Evolutionary conservation across 495 filamentous ascomycete species (phyloP), one percentile per base, ranked within the genome.

Genomic region (Lasiosphaeria hispida): DNA sequence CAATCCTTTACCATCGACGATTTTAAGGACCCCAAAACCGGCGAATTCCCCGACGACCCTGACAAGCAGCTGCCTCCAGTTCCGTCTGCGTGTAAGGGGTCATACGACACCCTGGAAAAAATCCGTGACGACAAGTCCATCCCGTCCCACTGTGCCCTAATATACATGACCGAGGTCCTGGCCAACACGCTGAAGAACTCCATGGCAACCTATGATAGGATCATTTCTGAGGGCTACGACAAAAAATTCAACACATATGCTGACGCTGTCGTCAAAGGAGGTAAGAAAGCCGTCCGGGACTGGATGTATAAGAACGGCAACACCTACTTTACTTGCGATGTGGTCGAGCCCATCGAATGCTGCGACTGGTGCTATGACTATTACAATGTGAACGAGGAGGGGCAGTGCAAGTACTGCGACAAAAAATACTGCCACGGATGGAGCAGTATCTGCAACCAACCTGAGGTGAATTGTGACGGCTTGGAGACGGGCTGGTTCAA

Each of bases 141-240:
- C 39, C 40, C 45, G 1, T 10, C 2, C 17, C 41, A 45, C 38
- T 58, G 56, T 48, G n/a, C 1, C 15, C 7, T 3, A 17, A 9
- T 18, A 0, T 53, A 58, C 48, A 45, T 44, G 36, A 11, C 36
- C 18, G 39, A 45, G n/a, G 56, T 52, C 3, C 37, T 52, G 37
- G 0, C 37, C 36, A 38, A 43, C 13, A 36, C 23, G 14, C 18
- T 52, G 13, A 14, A 19, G 6, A 10, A 18, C 10, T 17, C 39
- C 4, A 17, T 58, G 36, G n/a, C 10, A 7, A 13, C 51, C 10
- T 58, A 58, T 40, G 39, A 49, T 10, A 13, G 36, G 15, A 7
- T 58, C 17, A 38, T 58, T 10, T 17, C 15, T 5, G 19, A 45
- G 8, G 56, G 48, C 10, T 58, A 58, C 48, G 56, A 58, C 56